Percentiles rank a stretch among this genome's conserved stretches.
phyloP scores from a whole-genome alignment of 2,329 filamentous ascomycete genomes.

The Clarireedia paspali region DNA sequence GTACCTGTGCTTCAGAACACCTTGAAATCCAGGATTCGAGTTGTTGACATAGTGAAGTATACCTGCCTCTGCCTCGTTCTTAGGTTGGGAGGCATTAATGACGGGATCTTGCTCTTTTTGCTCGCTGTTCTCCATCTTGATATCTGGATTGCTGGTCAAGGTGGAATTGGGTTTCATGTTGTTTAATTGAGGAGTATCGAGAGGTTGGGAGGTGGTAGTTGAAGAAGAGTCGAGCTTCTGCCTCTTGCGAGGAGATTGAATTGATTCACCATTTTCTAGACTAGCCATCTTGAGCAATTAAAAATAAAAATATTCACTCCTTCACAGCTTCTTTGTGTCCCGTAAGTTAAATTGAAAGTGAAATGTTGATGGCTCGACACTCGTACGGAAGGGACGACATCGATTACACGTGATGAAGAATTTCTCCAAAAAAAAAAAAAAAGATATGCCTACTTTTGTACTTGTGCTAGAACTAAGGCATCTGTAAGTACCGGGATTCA shows the following conservation, averaged over 20 bases:
- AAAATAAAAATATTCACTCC: neutral
- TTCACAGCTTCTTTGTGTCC: neutral
- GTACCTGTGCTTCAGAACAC: constrained; percentile 60
- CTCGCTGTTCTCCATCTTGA: constrained; percentile 11
- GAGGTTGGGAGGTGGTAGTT: neutral
- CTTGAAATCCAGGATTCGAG: constrained; percentile 50
- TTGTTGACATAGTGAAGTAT: constrained; percentile 57
- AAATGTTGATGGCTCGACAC: neutral
- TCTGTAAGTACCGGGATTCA: neutral
- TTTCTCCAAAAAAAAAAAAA: neutral
- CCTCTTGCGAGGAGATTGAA: constrained; percentile 16
- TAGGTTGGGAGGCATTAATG: constrained; percentile 9
- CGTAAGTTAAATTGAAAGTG: neutral
- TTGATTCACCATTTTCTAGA: constrained; percentile 3
- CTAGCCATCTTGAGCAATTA: constrained; percentile 17
- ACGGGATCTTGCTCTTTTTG: neutral
- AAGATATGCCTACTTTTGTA: neutral
- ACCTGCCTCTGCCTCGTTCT: constrained; percentile 37
- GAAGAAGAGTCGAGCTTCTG: constrained; percentile 14
- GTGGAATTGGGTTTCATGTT: neutral
- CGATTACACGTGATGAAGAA: neutral
- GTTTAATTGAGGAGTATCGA: neutral
- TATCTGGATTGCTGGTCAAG: neutral
- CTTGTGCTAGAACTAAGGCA: neutral
- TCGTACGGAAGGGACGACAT: neutral